These are phyloP conservation scores for Porcisia deanei DNA, from an alignment of 208 protist species.

Conservation along the genomic window DNA sequence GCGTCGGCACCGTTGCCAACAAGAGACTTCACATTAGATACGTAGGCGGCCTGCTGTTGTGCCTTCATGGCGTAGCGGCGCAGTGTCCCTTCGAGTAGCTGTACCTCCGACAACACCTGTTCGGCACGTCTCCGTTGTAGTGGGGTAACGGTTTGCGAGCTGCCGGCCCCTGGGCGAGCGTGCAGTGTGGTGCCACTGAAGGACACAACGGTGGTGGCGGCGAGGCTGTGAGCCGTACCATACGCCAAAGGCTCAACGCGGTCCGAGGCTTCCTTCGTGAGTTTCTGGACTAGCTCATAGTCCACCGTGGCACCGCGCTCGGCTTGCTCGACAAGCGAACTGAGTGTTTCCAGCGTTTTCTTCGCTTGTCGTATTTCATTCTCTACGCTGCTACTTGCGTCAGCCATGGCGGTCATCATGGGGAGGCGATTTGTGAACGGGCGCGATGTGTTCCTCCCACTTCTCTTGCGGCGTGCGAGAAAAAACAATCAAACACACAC, in stretches of 20 bases:
- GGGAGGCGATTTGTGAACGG: background rate
- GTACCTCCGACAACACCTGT: constrained; percentile 66
- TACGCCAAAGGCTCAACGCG: constrained; percentile 35
- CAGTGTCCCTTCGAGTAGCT: constrained; percentile 51
- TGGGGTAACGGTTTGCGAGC: constrained; percentile 36
- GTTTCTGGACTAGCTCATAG: constrained; percentile 20
- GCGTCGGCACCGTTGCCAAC: constrained; percentile 37
- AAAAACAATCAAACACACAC: background rate
- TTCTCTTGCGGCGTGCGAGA: background rate
- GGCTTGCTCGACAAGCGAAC: constrained; percentile 38
- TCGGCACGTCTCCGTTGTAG: constrained; percentile 63
- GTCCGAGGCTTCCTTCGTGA: constrained; percentile 23
- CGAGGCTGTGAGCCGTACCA: constrained; percentile 23
- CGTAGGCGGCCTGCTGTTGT: constrained; percentile 38
- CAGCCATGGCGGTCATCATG: background rate
- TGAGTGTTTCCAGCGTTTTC: constrained; percentile 37
- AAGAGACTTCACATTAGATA: constrained; percentile 48
- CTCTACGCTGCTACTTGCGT: constrained; percentile 37
- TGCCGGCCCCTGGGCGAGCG: constrained; percentile 13
- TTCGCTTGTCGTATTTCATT: constrained; percentile 51
- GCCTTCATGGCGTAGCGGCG: constrained; percentile 40
- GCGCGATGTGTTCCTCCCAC: too few relatives aligned
- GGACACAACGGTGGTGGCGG: constrained; percentile 21
- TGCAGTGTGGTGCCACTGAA: constrained; percentile 13
- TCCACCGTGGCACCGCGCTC: constrained; percentile 45